These are phyloP conservation scores for Botrytis aclada DNA, from an alignment of 2,329 filamentous ascomycete genomes.

Conservation along the genomic window DNA sequence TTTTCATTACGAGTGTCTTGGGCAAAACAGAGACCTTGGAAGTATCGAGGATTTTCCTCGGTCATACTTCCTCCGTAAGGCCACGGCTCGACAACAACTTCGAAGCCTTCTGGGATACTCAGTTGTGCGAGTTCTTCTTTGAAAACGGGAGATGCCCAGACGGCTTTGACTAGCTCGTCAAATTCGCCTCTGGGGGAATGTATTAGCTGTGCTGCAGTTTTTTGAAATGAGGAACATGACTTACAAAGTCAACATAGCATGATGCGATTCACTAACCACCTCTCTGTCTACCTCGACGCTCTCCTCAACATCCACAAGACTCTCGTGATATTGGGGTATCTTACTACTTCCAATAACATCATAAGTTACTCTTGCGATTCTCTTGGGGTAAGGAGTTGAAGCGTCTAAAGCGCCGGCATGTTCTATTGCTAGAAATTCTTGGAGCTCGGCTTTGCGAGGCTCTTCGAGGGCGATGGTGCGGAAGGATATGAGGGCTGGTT, in stretches of 20 bases:
- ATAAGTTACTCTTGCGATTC: constrained; percentile 54
- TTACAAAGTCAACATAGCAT: constrained; percentile 49
- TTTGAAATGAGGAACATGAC: constrained; percentile 22
- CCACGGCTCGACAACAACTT: constrained; percentile 52
- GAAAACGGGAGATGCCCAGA: background rate
- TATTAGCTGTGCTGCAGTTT: background rate
- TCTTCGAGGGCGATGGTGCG: constrained; percentile 57
- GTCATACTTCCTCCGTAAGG: constrained; percentile 49
- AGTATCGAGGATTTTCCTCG: constrained; percentile 48
- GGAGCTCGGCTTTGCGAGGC: constrained; percentile 50
- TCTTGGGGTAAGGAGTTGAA: constrained; percentile 42
- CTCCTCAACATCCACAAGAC: constrained; percentile 47
- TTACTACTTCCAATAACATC: constrained; percentile 52
- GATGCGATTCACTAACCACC: constrained; percentile 46
- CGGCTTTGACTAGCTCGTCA: background rate
- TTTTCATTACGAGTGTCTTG: constrained; percentile 39
- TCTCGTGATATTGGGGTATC: constrained; percentile 53
- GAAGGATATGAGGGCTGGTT: constrained; percentile 53
- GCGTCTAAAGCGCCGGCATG: constrained; percentile 41
- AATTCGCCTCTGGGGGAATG: background rate
- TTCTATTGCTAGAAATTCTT: constrained; percentile 48
- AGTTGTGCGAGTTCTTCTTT: constrained; percentile 37
- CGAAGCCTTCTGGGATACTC: constrained; percentile 51
- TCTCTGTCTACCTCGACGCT: constrained; percentile 44
- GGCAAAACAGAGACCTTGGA: constrained; percentile 54